These are phyloP conservation scores for Trypanosoma caninum DNA, from an alignment of 208 protist species.

Conservation along the genomic window DNA sequence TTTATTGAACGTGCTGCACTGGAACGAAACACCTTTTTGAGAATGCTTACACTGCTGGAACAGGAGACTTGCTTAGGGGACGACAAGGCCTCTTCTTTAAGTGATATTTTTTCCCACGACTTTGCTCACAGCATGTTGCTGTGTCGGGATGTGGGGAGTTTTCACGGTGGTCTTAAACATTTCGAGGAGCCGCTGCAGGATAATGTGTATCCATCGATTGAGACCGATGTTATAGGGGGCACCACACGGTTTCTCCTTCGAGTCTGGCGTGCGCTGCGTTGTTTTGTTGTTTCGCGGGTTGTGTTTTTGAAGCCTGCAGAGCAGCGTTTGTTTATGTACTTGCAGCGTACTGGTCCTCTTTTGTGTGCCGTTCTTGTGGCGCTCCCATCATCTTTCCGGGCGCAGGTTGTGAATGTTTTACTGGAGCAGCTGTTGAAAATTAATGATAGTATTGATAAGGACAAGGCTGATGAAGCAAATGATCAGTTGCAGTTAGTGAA, in stretches of 20 bases:
- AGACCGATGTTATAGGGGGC: slow-evolving; percentile 10
- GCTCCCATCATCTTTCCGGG: not conserved
- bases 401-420: not conserved
- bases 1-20: slow-evolving; percentile 9
- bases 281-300: slow-evolving; percentile 7
- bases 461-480: not conserved
- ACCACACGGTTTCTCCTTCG: slow-evolving; percentile 13
- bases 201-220: not conserved
- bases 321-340: slow-evolving; percentile 20
- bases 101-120: not conserved
- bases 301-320: not conserved
- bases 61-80: slow-evolving; percentile 5
- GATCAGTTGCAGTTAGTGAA: not conserved
- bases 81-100: not conserved
- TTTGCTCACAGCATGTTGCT: not conserved
- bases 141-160: no score
- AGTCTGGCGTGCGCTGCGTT: slow-evolving; percentile 26
- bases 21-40: slow-evolving; percentile 23
- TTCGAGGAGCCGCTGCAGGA: not conserved
- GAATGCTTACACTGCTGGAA: not conserved
- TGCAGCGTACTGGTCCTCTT: slow-evolving; percentile 18
- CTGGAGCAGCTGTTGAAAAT: not conserved
- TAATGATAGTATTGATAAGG: not conserved
- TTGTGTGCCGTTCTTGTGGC: slow-evolving; percentile 15
- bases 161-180: no score